Base-by-base conservation (phyloP, 2,329 filamentous ascomycete species). In the Neonectria neomacrospora region DNA sequence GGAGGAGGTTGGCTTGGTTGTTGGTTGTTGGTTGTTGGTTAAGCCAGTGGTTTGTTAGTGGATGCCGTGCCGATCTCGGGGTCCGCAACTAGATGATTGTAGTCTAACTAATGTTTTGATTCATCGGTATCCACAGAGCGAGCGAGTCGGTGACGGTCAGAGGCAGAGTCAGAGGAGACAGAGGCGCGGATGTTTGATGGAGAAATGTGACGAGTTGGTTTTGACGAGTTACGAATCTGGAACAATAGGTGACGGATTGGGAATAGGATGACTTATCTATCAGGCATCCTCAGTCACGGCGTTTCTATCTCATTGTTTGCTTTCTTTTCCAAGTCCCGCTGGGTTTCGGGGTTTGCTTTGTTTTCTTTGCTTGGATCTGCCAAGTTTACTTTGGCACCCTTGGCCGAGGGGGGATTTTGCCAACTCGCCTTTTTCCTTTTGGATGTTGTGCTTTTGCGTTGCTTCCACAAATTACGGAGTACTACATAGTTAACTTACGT, bases 61-160 rank as follows among this genome's bases (percentile, higher is more conserved):
- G 34, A 37, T n/a, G 34, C 34, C 34, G 34, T 39, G 34, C 44
- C 22, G 37, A 50, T 57, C 44, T 57, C 54, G 54, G 54, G 54
- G 47, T 57, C 32, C 14, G n/a, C n/a, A 39, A 18, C n/a, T 18
- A 18, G n/a, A 26, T 6, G 3, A 26, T 6, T 26, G 23, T 26
- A 6, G 6, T 26, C 23, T 26, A 26, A 26, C 6, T 41, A 18
- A 34, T 11, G 18, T 32, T 50, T 50, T 32, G 32, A 50, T 48
- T 42, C 54, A 50, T 48, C 22, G 23, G 32, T 22, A 34, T 42
- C 54, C 37, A 44, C 44, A 50, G 30, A 22, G 30, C 42, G 34
- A n/a, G 30, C 10, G 42, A 47, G 42, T 41, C 54, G 37, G 37
- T 18, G 37, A 41, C 54, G 22, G 44, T 50, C 54, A 50, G 22